phyloP scores from a whole-genome alignment of 257 asterid species.

The Plectranthus barbatus region DNA sequence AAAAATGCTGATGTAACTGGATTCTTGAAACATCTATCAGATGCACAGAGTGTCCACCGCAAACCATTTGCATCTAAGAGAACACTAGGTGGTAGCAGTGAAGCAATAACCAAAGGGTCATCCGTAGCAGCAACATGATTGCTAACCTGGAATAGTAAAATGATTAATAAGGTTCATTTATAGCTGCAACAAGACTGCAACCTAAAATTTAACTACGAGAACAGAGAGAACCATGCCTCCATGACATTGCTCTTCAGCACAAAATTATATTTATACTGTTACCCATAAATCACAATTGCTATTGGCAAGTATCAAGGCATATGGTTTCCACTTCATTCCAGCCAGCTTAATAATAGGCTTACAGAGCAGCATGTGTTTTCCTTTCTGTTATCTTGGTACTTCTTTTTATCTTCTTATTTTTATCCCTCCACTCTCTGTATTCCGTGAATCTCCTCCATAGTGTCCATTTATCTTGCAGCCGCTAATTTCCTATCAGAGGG shows the following conservation, averaged over 20 bases:
- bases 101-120: constrained; percentile 78
- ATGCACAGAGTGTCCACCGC: constrained; percentile 94
- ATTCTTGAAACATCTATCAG: constrained; percentile 85
- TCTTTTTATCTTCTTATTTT: neutral
- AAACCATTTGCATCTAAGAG: constrained; percentile 58
- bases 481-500: too few relatives aligned
- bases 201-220: constrained; percentile 18
- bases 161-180: constrained; percentile 44
- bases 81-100: constrained; percentile 69
- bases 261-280: neutral
- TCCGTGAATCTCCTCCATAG: neutral
- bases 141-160: constrained; percentile 52
- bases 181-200: constrained; percentile 61
- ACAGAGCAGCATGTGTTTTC: neutral
- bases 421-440: neutral
- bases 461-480: neutral
- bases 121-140: constrained; percentile 92
- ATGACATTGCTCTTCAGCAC: neutral
- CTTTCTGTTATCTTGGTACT: neutral
- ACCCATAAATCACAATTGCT: neutral
- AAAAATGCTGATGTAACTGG: constrained; percentile 77
- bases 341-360: neutral
- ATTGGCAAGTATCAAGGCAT: neutral
- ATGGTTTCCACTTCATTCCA: neutral
- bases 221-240: neutral